phyloP scores from a whole-genome alignment of 208 protist genomes.

The Acanthamoeba castellanii region DNA sequence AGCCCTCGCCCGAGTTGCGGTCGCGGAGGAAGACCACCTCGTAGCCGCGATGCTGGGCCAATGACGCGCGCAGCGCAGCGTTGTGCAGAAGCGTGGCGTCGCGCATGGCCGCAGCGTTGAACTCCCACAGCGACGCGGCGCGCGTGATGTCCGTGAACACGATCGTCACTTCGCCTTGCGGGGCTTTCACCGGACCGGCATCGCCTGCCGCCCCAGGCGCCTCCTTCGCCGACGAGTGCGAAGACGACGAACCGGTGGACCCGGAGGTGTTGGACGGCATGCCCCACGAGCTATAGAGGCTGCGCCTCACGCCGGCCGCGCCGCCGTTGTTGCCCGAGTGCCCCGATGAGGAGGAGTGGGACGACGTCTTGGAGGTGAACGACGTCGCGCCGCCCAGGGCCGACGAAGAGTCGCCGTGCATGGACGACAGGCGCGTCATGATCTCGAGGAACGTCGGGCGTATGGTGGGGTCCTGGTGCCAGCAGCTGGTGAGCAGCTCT shows the following conservation, averaged over 20 bases:
- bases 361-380: not conserved
- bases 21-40: conserved; percentile 29
- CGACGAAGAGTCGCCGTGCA: not conserved
- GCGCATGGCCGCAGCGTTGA: conserved; percentile 28
- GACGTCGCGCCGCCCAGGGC: not conserved
- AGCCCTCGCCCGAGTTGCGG: conserved; percentile 32
- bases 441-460: conserved; percentile 26
- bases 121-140: conserved; percentile 44
- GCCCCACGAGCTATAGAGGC: not conserved
- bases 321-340: not conserved
- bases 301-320: not conserved
- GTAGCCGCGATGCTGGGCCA: not conserved
- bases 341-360: not conserved
- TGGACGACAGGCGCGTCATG: not conserved
- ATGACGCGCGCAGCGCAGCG: not conserved
- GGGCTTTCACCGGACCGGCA: not conserved
- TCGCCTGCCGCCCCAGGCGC: no score
- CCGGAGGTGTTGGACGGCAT: not conserved
- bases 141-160: conserved; percentile 44
- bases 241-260: not conserved
- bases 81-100: conserved; percentile 44
- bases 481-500: not conserved
- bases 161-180: not conserved
- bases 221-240: not conserved
- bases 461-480: not conserved